phyloP scores from a whole-genome alignment of 495 filamentous ascomycete species.

The Neurospora africana region DNA sequence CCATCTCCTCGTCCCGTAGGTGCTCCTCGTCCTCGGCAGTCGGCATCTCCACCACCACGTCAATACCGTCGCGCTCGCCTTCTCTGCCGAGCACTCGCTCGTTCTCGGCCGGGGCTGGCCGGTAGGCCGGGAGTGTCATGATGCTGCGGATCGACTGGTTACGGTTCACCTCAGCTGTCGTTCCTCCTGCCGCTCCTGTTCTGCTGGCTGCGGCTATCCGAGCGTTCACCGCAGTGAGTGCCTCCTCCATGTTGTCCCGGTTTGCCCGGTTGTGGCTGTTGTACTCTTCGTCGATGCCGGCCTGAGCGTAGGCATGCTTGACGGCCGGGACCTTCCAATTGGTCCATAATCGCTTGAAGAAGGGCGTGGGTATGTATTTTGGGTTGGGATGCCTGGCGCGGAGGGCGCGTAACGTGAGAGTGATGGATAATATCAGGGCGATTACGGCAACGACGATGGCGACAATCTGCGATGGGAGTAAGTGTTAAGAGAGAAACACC shows the following conservation, averaged over 20 bases:
- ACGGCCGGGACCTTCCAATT: conserved; percentile 38
- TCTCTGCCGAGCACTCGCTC: conserved; percentile 86
- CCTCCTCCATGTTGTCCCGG: conserved; percentile 12
- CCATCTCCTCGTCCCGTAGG: conserved; percentile 87
- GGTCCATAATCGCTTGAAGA: conserved; percentile 50
- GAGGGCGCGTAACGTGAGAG: conserved; percentile 10
- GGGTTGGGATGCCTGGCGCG: conserved; percentile 32
- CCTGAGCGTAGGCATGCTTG: conserved; percentile 12
- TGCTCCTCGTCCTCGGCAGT: conserved; percentile 54
- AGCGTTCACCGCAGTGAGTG: conserved; percentile 4
- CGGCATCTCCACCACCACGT: conserved; percentile 71
- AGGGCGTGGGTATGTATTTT: conserved; percentile 47
- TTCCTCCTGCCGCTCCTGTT: conserved; percentile 7
- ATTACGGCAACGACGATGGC: conserved; percentile 13
- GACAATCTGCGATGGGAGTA: conserved; percentile 8
- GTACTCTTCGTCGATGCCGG: conserved; percentile 14
- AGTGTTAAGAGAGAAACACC: not conserved
- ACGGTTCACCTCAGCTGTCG: conserved; percentile 51
- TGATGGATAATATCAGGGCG: conserved; percentile 6
- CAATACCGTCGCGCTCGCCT: conserved; percentile 85
- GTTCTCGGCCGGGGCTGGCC: conserved; percentile 50
- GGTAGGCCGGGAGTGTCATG: conserved; percentile 82
- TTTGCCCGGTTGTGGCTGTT: conserved; percentile 16
- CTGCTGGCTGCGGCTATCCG: conserved; percentile 1
- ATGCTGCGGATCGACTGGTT: conserved; percentile 82